These are phyloP conservation scores for Cladophialophora chaetospira DNA, from an alignment of 2,329 filamentous ascomycete genomes.

Conservation along the genomic window DNA sequence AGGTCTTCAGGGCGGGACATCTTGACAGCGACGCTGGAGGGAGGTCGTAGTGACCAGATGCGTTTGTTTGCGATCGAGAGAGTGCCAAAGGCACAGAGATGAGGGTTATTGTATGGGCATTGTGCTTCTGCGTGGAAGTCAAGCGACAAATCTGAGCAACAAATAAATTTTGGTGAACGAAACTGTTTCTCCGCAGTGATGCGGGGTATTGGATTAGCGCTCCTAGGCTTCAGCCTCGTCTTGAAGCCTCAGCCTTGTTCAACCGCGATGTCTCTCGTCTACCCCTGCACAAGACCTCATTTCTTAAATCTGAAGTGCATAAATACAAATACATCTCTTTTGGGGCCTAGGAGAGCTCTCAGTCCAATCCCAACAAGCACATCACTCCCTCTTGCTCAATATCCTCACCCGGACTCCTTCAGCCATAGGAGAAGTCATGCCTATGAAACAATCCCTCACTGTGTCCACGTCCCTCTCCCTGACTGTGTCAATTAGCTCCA, in stretches of 20 bases:
- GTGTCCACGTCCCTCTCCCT: background rate
- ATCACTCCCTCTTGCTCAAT: background rate
- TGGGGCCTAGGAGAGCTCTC: too few relatives aligned
- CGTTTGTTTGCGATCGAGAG: background rate
- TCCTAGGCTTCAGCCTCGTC: background rate
- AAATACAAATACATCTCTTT: too few relatives aligned
- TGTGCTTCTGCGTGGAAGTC: too few relatives aligned
- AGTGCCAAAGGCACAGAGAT: constrained; percentile 2
- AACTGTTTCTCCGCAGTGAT: background rate
- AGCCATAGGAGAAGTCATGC: constrained; percentile 13
- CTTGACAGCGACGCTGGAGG: constrained; percentile 32
- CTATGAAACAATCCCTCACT: constrained; percentile 8
- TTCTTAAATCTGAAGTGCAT: too few relatives aligned
- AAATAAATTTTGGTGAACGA: background rate
- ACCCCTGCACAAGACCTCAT: too few relatives aligned
- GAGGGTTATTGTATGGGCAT: too few relatives aligned
- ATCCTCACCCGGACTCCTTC: constrained; percentile 6
- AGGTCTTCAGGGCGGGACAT: constrained; percentile 98
- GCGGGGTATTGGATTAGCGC: too few relatives aligned
- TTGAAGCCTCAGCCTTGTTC: background rate
- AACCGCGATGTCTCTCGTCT: background rate
- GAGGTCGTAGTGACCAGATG: background rate
- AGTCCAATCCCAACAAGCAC: too few relatives aligned
- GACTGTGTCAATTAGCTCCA: background rate
- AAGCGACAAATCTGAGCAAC: too few relatives aligned